These are phyloP conservation scores for Phytophthora pseudosyringae DNA, from an alignment of 352 stramenopile species.

Conservation along the genomic window DNA sequence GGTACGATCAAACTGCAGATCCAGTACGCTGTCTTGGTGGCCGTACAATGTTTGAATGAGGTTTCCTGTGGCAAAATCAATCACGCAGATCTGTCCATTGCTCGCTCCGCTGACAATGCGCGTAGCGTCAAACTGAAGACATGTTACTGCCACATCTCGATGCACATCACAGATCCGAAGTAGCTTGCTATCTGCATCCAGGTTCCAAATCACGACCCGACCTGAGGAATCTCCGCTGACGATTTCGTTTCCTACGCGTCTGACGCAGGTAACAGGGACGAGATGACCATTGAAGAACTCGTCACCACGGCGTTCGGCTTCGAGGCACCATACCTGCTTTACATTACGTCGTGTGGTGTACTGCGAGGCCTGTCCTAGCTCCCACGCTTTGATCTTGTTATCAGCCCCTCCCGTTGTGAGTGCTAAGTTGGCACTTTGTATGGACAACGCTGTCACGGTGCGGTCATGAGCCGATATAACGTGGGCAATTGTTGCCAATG, in stretches of 20 bases:
- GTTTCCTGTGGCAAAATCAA: conserved; percentile 74
- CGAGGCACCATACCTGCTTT: conserved; percentile 44
- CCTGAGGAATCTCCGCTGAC: conserved; percentile 74
- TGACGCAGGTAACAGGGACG: conserved; percentile 59
- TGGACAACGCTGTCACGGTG: conserved; percentile 51
- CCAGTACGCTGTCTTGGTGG: conserved; percentile 52
- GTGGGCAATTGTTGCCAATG: conserved; percentile 50
- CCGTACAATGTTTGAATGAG: conserved; percentile 71
- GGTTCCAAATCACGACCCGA: conserved; percentile 71
- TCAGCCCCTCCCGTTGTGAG: conserved; percentile 68
- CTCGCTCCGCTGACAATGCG: conserved; percentile 68
- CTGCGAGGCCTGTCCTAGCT: conserved; percentile 36
- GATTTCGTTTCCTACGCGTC: conserved; percentile 70
- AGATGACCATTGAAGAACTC: conserved; percentile 63
- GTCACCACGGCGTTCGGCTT: conserved; percentile 46
- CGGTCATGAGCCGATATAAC: conserved; percentile 62
- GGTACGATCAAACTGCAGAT: conserved; percentile 80
- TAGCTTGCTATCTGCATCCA: conserved; percentile 67
- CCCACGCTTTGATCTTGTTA: conserved; percentile 71
- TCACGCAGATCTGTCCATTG: conserved; percentile 68
- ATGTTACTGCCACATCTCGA: conserved; percentile 52
- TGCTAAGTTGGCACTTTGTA: conserved; percentile 52
- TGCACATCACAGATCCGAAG: conserved; percentile 70
- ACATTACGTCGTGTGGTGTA: conserved; percentile 41
- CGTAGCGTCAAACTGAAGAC: conserved; percentile 80